Conservation (phyloP, 345 rosid species). For the Noccaea bulbosa region DNA sequence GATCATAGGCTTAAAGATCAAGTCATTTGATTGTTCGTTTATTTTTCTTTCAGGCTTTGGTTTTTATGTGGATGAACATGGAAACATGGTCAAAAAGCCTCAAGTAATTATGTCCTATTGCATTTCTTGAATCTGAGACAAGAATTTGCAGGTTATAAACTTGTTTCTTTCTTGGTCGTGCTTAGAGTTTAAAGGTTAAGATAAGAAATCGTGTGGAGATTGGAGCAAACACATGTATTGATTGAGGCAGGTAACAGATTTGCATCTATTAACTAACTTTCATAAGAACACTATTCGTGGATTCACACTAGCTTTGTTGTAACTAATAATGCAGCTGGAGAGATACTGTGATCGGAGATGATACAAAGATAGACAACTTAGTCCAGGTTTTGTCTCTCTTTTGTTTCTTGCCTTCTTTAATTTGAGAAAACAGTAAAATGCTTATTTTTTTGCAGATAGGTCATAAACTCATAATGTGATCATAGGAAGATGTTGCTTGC, state of each 20-base stretch:
- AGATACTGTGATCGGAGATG: conserved; percentile 72
- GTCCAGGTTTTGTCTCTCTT: conserved; percentile 58
- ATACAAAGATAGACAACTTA: conserved; percentile 80
- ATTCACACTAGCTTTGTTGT: conserved; percentile 2
- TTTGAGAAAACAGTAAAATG: conserved; percentile 1
- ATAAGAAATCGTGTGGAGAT: conserved; percentile 76
- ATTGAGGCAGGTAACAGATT: conserved; percentile 68
- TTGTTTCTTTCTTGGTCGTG: background rate
- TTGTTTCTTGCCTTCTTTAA: background rate
- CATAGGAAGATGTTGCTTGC: conserved; percentile 74
- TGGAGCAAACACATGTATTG: conserved; percentile 86
- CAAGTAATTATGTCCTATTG: conserved; percentile 51
- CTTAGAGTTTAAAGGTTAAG: conserved; percentile 58
- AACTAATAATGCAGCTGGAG: conserved; percentile 69
- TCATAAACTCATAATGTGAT: conserved; percentile 81
- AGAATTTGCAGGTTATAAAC: background rate
- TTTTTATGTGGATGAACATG: conserved; percentile 67
- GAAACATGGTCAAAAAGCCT: conserved; percentile 76
- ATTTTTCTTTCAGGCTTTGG: conserved; percentile 61
- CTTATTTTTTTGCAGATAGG: conserved; percentile 57
- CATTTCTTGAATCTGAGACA: conserved; percentile 28
- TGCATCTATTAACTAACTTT: conserved; percentile 16
- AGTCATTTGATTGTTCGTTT: conserved; percentile 5
- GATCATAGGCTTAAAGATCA: background rate
- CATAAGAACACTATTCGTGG: background rate